Conservation (phyloP, 495 filamentous ascomycete species). For the Annulohypoxylon bovei region DNA sequence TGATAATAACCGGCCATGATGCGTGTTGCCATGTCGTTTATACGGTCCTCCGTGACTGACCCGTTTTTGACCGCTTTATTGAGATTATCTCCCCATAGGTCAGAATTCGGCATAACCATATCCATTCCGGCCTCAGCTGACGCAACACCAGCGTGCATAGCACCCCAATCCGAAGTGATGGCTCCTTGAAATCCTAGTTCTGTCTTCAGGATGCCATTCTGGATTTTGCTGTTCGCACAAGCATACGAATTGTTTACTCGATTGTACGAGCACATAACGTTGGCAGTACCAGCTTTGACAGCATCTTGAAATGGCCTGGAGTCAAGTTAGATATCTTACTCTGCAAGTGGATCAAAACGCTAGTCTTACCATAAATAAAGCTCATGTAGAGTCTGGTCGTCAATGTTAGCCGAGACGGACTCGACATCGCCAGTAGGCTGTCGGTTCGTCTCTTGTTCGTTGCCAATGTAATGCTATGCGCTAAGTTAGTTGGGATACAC, state of each 20-base stretch:
- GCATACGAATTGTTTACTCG: conserved; percentile 71
- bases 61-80: conserved; percentile 51
- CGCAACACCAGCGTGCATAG: conserved; percentile 58
- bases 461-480: conserved; percentile 65
- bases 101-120: conserved; percentile 63
- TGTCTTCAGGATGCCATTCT: conserved; percentile 70
- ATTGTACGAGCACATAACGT: conserved; percentile 77
- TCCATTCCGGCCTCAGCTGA: conserved; percentile 60
- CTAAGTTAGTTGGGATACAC: not conserved
- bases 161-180: conserved; percentile 66
- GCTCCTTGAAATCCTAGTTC: conserved; percentile 71
- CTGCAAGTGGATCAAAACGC: conserved; percentile 52
- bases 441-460: conserved; percentile 72
- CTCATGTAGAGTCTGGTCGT: conserved; percentile 74
- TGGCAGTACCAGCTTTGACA: conserved; percentile 66
- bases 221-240: conserved; percentile 68
- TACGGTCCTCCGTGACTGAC: conserved; percentile 50
- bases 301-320: conserved; percentile 69
- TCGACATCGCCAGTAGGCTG: conserved; percentile 56
- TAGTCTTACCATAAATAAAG: conserved; percentile 68
- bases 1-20: conserved; percentile 60
- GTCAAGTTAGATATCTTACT: conserved; percentile 5
- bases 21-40: conserved; percentile 55
- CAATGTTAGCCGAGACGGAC: conserved; percentile 67
- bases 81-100: conserved; percentile 45